Conservation (phyloP, 768 basidiomycete species). For the Candolleomyces eurysporus region DNA sequence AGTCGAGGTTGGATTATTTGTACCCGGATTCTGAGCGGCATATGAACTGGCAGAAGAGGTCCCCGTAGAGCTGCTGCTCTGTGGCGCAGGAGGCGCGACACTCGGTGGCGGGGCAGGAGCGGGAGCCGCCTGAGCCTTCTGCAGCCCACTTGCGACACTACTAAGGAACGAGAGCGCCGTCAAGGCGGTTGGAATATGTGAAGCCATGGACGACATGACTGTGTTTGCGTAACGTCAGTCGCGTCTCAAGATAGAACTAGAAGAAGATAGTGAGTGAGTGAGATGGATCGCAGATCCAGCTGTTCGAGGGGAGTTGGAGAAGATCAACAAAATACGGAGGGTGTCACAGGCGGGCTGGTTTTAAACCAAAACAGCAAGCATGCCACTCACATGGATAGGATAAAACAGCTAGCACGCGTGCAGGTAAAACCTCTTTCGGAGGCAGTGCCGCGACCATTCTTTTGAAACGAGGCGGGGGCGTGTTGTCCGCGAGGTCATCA, state of each 20-base stretch:
- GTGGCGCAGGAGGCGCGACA: slow-evolving; percentile 24
- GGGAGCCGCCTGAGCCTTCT: slow-evolving; percentile 25
- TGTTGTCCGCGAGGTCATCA: slow-evolving; percentile 28
- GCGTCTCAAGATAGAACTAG: no score
- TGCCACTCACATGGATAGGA: slow-evolving; percentile 8
- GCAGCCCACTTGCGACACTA: slow-evolving; percentile 17
- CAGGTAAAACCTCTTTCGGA: slow-evolving; percentile 12
- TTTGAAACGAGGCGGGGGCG: slow-evolving; percentile 36
- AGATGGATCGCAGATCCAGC: background rate
- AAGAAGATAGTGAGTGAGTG: background rate
- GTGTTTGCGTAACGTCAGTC: background rate
- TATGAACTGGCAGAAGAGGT: slow-evolving; percentile 18
- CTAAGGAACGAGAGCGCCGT: slow-evolving; percentile 41
- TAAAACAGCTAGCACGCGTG: slow-evolving; percentile 18
- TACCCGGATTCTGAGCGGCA: background rate
- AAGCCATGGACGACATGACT: slow-evolving; percentile 31
- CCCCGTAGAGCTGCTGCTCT: slow-evolving; percentile 17
- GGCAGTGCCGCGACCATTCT: slow-evolving; percentile 4
- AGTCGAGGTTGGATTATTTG: slow-evolving; percentile 16
- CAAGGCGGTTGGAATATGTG: slow-evolving; percentile 33
- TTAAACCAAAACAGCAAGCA: slow-evolving; percentile 22
- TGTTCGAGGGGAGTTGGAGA: background rate
- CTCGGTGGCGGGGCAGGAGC: slow-evolving; percentile 17
- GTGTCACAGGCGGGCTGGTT: slow-evolving; percentile 17
- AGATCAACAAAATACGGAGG: background rate